Evolutionary conservation across 2,329 filamentous ascomycete genomes (phyloP), one percentile per base, ranked within the genome.

Genomic region (Verticillium klebahnii): DNA sequence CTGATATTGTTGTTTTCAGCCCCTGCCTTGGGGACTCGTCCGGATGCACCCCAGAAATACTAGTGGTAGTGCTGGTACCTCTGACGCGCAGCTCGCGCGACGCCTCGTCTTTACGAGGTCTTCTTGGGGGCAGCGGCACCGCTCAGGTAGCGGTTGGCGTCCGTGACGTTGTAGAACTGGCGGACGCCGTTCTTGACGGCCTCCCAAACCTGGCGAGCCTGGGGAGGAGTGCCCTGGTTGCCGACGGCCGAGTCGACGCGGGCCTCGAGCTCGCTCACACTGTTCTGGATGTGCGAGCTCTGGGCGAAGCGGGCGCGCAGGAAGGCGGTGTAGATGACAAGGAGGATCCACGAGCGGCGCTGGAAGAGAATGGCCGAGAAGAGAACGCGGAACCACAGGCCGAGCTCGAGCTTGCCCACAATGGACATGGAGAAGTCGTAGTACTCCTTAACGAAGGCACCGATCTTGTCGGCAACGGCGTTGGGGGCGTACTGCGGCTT

Each of bases 351-450:
- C 66, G 92, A 95, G 68, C 92, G 89, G 75, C 89, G 92, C 79
- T 89, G 88, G 86, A 98, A 98, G 69, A 96, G 82, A 66, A 98
- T 78, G 65, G 92, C 92, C 36, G 91, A 89, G 60, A 93, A 78
- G 57, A 96, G 73, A 61, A 99, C 80, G 71, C 95, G 92, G 77
- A 90, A 80, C 89, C 93, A 96, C 63, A 98, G 87, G 50, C 85
- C 78, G 68, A 98, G 92, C 81, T 99, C 95, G 63, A 99, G 90
- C 56, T 83, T 81, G 40, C 94, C 90, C 36, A 99, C 95, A 64
- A 98, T 82, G 62, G 90, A 91, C 95, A 99, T 99, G 77, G 92
- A 96, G 64, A 86, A 80, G 75, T 99, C 95, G 74, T 99, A 99
- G 85, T 98, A 97, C 75, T 93, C 87, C 87, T 98, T 98, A 76